These are phyloP conservation scores for Dissophora globulifera DNA, from an alignment of 192 early-diverging fungal genomes.

Conservation along the genomic window DNA sequence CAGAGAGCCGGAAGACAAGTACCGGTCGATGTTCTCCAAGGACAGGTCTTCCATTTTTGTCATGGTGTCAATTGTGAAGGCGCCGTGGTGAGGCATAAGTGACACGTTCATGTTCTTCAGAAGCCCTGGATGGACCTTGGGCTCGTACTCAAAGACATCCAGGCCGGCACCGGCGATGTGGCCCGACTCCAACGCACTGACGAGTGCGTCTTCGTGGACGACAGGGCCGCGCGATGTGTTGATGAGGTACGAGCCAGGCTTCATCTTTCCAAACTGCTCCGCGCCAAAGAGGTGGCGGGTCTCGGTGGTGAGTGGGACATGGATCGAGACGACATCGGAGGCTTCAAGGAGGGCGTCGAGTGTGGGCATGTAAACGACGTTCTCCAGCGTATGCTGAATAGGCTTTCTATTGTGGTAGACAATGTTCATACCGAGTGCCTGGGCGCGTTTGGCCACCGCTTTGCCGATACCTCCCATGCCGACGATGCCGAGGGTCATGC, in stretches of 20 bases:
- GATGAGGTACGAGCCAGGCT: slow-evolving; percentile 49
- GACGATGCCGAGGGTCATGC: slow-evolving; percentile 65
- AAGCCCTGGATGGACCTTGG: slow-evolving; percentile 43
- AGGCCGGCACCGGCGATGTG: slow-evolving; percentile 57
- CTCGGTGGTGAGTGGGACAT: slow-evolving; percentile 45
- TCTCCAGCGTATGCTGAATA: slow-evolving; percentile 6
- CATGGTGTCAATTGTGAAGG: slow-evolving; percentile 46
- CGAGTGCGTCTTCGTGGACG: slow-evolving; percentile 54
- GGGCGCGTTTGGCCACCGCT: slow-evolving; percentile 60
- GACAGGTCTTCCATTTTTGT: slow-evolving; percentile 50
- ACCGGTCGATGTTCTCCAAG: slow-evolving; percentile 52
- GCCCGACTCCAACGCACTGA: slow-evolving; percentile 47
- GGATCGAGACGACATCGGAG: slow-evolving; percentile 46
- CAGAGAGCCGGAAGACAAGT: slow-evolving; percentile 25
- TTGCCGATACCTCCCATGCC: slow-evolving; percentile 69
- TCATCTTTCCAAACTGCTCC: slow-evolving; percentile 43
- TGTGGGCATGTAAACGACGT: slow-evolving; percentile 36
- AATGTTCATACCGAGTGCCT: slow-evolving; percentile 56
- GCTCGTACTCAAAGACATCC: slow-evolving; percentile 64
- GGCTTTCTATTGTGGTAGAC: slow-evolving; percentile 48
- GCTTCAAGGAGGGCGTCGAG: slow-evolving; percentile 27
- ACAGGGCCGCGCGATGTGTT: slow-evolving; percentile 59
- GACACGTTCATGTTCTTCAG: slow-evolving; percentile 49
- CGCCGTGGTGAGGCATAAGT: slow-evolving; percentile 44
- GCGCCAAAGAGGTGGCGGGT: slow-evolving; percentile 52